These are phyloP conservation scores for Agroathelia rolfsii DNA, from an alignment of 1,284 basidiomycete genomes.

Conservation along the genomic window DNA sequence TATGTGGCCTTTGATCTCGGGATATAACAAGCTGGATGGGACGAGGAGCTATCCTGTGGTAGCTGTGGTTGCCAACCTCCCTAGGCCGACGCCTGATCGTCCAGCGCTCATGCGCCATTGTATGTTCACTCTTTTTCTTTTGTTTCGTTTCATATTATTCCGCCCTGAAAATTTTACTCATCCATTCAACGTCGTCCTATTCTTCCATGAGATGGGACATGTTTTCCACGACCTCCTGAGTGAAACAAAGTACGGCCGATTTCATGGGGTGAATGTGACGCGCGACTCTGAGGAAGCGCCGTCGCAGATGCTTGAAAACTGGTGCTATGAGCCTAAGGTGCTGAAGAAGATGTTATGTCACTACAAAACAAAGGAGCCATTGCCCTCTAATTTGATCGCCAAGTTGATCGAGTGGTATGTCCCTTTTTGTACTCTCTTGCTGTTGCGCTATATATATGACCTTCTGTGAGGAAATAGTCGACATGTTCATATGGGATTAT, in stretches of 20 bases:
- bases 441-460: background rate
- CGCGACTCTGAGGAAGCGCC: slow-evolving; percentile 84
- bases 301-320: slow-evolving; percentile 86
- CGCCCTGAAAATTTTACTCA: no score
- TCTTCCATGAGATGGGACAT: slow-evolving; percentile 82
- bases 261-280: slow-evolving; percentile 74
- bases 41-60: slow-evolving; percentile 61
- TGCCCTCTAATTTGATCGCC: slow-evolving; percentile 67
- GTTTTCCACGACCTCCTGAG: slow-evolving; percentile 78
- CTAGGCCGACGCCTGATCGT: slow-evolving; percentile 69
- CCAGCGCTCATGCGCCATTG: slow-evolving; percentile 78
- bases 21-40: slow-evolving; percentile 42
- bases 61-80: slow-evolving; percentile 83
- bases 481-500: slow-evolving; percentile 72
- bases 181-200: slow-evolving; percentile 72
- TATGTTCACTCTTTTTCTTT: no score
- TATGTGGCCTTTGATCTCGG: slow-evolving; percentile 67
- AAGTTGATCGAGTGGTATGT: slow-evolving; percentile 68
- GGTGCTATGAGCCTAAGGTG: slow-evolving; percentile 78
- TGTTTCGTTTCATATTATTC: no score
- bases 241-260: slow-evolving; percentile 60
- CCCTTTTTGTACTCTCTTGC: background rate
- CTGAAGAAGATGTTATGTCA: slow-evolving; percentile 71
- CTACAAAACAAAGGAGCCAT: slow-evolving; percentile 60
- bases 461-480: no score